Conservation (phyloP, 306 rosid species). For the Albizia julibrissin region DNA sequence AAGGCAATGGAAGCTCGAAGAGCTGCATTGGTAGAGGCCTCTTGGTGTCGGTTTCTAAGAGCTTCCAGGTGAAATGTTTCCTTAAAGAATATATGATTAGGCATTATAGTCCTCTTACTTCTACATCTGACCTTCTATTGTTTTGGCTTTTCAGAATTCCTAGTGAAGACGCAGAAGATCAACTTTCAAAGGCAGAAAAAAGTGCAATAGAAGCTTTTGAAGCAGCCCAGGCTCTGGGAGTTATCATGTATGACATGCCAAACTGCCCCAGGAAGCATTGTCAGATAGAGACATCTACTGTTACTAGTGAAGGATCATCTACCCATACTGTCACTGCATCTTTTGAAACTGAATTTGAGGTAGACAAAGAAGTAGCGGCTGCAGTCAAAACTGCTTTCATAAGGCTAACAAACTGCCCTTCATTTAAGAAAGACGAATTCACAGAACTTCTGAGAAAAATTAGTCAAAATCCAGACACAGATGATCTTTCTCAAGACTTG, state of each 20-base stretch:
- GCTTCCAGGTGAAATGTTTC: slow-evolving; percentile 69
- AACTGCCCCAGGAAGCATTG: slow-evolving; percentile 67
- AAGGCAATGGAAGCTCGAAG: slow-evolving; percentile 82
- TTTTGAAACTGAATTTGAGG: slow-evolving; percentile 92
- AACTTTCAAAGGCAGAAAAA: slow-evolving; percentile 61
- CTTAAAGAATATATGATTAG: neutral
- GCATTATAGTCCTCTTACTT: slow-evolving; percentile 15
- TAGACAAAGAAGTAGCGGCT: slow-evolving; percentile 87
- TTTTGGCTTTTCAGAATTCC: slow-evolving; percentile 74
- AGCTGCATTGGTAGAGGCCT: slow-evolving; percentile 91
- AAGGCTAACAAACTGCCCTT: slow-evolving; percentile 71
- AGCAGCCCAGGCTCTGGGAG: slow-evolving; percentile 79
- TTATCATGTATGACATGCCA: slow-evolving; percentile 83
- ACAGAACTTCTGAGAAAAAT: slow-evolving; percentile 73
- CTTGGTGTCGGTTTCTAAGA: slow-evolving; percentile 90
- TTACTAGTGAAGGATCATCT: slow-evolving; percentile 58
- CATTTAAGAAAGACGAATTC: slow-evolving; percentile 73
- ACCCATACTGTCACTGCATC: slow-evolving; percentile 80
- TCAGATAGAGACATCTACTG: slow-evolving; percentile 64
- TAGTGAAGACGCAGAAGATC: slow-evolving; percentile 72
- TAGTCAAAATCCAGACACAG: slow-evolving; percentile 77
- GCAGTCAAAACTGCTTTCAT: slow-evolving; percentile 82
- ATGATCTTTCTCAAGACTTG: slow-evolving; percentile 47
- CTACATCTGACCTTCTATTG: neutral
- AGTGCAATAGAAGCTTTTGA: slow-evolving; percentile 78